phyloP scores from a whole-genome alignment of 169 alveolate genomes.

The Miamiensis avidus region DNA sequence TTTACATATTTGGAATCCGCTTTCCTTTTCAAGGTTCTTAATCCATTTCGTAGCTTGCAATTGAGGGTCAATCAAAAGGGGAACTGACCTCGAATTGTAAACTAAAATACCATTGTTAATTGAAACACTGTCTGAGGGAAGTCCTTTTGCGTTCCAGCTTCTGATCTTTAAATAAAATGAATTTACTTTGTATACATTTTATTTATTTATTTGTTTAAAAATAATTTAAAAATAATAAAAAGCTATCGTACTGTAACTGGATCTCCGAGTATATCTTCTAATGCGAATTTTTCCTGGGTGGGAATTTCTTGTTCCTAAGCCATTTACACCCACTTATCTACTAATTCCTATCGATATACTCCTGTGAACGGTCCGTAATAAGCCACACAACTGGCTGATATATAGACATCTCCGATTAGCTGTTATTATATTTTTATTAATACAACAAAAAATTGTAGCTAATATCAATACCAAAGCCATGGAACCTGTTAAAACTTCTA shows the following conservation, averaged over 20 bases:
- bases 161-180: constrained; percentile 54
- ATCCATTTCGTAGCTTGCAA: constrained; percentile 83
- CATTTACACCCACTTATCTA: constrained; percentile 72
- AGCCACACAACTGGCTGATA: constrained; percentile 86
- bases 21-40: constrained; percentile 67
- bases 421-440: no score
- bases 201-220: no score
- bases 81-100: constrained; percentile 67
- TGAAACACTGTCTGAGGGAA: constrained; percentile 84
- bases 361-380: constrained; percentile 88
- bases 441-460: no score
- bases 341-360: constrained; percentile 63
- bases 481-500: constrained; percentile 58
- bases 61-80: constrained; percentile 87
- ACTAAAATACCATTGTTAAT: constrained; percentile 81
- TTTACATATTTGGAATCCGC: constrained; percentile 71
- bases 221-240: neutral
- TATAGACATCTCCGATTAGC: constrained; percentile 87
- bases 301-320: constrained; percentile 63
- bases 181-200: no score
- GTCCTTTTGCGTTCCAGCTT: constrained; percentile 83
- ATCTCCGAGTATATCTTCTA: constrained; percentile 74
- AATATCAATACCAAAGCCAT: neutral
- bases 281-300: constrained; percentile 56
- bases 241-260: constrained; percentile 53